phyloP scores from a whole-genome alignment of 352 stramenopile genomes.

The Phytophthora nicotianae region DNA sequence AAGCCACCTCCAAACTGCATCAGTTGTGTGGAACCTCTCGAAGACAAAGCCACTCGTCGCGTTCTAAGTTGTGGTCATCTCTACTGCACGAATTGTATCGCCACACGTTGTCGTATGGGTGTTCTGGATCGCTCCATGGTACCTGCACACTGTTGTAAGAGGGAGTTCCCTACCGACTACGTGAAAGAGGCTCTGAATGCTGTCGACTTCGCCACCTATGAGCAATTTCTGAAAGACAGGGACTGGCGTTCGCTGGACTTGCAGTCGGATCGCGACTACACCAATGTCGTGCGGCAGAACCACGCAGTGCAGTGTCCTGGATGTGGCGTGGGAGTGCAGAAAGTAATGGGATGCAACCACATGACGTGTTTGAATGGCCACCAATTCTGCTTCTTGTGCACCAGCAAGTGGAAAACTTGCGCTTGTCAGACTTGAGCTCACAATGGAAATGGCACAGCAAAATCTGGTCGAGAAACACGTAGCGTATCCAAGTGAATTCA shows the following conservation, averaged over 20 bases:
- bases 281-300: slow-evolving; percentile 35
- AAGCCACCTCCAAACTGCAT: slow-evolving; percentile 51
- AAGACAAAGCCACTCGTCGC: slow-evolving; percentile 23
- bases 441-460: no score
- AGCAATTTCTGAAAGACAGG: slow-evolving; percentile 63
- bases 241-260: slow-evolving; percentile 50
- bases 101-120: slow-evolving; percentile 55
- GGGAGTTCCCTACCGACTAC: slow-evolving; percentile 72
- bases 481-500: slow-evolving; percentile 3
- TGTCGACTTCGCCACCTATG: slow-evolving; percentile 44
- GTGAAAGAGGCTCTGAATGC: slow-evolving; percentile 45
- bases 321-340: slow-evolving; percentile 72
- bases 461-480: slow-evolving; percentile 1
- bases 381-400: slow-evolving; percentile 66
- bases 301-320: slow-evolving; percentile 64
- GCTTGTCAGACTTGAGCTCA: slow-evolving; percentile 19
- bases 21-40: slow-evolving; percentile 39
- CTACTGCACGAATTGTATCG: slow-evolving; percentile 66
- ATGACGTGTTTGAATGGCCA: slow-evolving; percentile 68
- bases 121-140: slow-evolving; percentile 59
- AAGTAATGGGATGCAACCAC: slow-evolving; percentile 53
- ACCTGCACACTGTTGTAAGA: slow-evolving; percentile 74
- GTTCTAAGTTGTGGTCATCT: slow-evolving; percentile 61
- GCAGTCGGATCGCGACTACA: slow-evolving; percentile 69
- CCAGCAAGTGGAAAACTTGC: slow-evolving; percentile 47